Evolutionary conservation across 768 basidiomycete species (phyloP).

Genomic region (Rhodosporidiobolus sp.): DNA sequence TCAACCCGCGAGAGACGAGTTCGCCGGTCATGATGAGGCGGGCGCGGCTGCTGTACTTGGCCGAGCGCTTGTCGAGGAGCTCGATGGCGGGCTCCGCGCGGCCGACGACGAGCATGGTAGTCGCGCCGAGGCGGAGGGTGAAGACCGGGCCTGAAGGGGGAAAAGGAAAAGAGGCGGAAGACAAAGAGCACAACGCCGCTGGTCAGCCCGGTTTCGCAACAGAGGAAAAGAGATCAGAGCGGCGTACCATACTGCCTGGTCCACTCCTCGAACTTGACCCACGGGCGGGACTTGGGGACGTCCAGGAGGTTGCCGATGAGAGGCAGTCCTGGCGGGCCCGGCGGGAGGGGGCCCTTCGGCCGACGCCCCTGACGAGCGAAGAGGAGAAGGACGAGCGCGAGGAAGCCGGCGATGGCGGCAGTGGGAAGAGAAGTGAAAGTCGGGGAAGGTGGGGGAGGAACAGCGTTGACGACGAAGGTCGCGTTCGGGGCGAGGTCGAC

Average conservation of each 20-base stretch:
- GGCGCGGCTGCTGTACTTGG: slow-evolving; percentile 40
- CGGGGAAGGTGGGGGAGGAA: background rate
- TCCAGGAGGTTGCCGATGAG: slow-evolving; percentile 39
- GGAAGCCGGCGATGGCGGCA: background rate
- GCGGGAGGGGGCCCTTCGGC: background rate
- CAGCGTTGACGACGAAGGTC: background rate
- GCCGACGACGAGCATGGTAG: slow-evolving; percentile 40
- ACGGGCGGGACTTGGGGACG: slow-evolving; percentile 40
- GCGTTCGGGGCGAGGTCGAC: no score
- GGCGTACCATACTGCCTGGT: slow-evolving; percentile 36
- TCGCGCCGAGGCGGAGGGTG: slow-evolving; percentile 35
- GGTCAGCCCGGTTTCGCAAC: background rate
- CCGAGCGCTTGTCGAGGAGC: slow-evolving; percentile 41
- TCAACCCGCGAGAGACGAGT: slow-evolving; percentile 35
- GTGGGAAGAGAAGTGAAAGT: background rate
- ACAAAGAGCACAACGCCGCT: no score
- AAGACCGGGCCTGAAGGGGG: slow-evolving; percentile 36
- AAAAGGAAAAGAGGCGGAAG: background rate
- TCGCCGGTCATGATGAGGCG: slow-evolving; percentile 41
- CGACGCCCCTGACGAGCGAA: background rate
- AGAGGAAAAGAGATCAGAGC: no score
- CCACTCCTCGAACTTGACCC: slow-evolving; percentile 43
- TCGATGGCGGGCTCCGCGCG: slow-evolving; percentile 38
- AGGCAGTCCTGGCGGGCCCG: slow-evolving; percentile 29
- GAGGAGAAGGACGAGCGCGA: background rate